Conservation (phyloP, 768 basidiomycete genomes). For the Psilocybe azurescens region DNA sequence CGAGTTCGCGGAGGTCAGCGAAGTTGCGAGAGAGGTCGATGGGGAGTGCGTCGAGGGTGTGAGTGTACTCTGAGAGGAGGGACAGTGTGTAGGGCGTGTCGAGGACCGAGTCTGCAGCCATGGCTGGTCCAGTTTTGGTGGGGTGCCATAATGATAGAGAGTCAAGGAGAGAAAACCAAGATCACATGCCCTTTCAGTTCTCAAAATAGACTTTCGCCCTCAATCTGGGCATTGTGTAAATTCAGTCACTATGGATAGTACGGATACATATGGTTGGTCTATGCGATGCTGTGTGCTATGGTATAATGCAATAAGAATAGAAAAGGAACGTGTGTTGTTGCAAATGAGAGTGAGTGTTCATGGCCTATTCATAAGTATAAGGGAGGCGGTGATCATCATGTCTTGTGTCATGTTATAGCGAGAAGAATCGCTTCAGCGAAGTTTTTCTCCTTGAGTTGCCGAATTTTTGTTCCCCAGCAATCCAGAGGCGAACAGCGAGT, state of each 20-base stretch:
- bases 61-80: conserved; percentile 83
- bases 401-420: not conserved
- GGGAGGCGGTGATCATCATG: not conserved
- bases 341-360: not conserved
- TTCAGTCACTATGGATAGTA: conserved; percentile 16
- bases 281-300: conserved; percentile 9
- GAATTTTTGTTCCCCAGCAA: conserved; percentile 17
- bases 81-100: conserved; percentile 63
- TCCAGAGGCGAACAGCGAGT: conserved; percentile 48
- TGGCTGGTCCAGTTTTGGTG: conserved; percentile 3
- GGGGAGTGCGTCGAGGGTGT: conserved; percentile 92
- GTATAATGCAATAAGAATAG: conserved; percentile 18
- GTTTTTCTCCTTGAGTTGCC: conserved; percentile 20
- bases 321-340: conserved; percentile 17
- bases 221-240: conserved; percentile 18
- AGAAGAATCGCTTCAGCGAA: conserved; percentile 22
- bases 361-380: not conserved
- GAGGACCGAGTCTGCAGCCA: conserved; percentile 21
- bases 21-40: conserved; percentile 93
- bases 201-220: conserved; percentile 20
- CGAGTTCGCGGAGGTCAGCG: conserved; percentile 96
- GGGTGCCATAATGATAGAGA: conserved; percentile 3
- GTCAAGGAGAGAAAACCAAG: not conserved
- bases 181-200: conserved; percentile 21
- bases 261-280: conserved; percentile 26